Base-by-base conservation (phyloP, 352 stramenopile species). In the Vaucheria bursata region DNA sequence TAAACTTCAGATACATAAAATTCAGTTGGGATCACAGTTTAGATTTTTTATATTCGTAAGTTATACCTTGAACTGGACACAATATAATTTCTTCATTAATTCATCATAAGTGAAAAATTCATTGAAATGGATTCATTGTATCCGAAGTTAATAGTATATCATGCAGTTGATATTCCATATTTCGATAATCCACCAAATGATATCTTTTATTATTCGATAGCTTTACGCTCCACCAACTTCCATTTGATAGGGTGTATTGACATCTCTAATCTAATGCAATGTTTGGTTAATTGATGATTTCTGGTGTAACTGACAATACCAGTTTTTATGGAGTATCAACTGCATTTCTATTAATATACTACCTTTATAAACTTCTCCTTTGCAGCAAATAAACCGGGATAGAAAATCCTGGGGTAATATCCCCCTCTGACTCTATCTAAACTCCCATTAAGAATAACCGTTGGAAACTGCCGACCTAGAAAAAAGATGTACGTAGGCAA, bases 401-500 rank as follows among this genome's bases (percentile, higher is more conserved):
- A 84, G 40, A 84, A 84, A 32, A 84, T 67, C 2, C 67, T 53
- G n/a, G 79, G 79, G 79, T 84, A 84, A 73, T 84, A 84, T 33
- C 79, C 75, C 39, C 70, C 74, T 4, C 70, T 0, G 12, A 82
- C 77, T 73, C 71, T 82, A 67, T 82, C 77, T n/a, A 82, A 73
- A 1, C 73, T 68, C 45, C 77, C 77, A 36, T 82, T 82, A 25
- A 82, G 77, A 39, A 82, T 68, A 1, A 82, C 77, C 77, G 79
- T 82, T 7, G 71, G 52, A 37, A 34, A 34, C 53, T 68, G 2
- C 31, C 53, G 31, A 2, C 2, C 53, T 68, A n/a, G n/a, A n/a
- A n/a, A n/a, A n/a, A n/a, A n/a, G n/a, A n/a, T n/a, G n/a, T n/a
- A n/a, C n/a, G n/a, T n/a, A n/a, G n/a, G n/a, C n/a, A n/a, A n/a